Base-by-base conservation (phyloP, 441 rosid genomes). In the Arabidopsis hybrid region DNA sequence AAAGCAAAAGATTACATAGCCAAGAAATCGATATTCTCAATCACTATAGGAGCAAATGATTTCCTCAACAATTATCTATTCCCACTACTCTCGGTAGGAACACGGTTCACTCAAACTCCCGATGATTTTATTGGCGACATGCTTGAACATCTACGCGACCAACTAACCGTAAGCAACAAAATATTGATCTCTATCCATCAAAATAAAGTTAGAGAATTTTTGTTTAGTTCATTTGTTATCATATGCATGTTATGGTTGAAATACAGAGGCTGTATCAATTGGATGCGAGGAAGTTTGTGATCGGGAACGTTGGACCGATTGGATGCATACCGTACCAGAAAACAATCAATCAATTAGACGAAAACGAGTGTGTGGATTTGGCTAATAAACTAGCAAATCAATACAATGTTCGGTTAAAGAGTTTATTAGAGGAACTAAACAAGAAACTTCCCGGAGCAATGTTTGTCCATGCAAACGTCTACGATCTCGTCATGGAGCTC, bases 281-380 rank as follows among this genome's bases (percentile, higher is more conserved):
- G 74, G 99, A 86, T 79, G 99, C 94, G 2, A 67, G 99, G 65
- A 94, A 94, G 70, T 89, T 94, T 76, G 91, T 89, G 50, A 61
- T 92, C 0, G 93, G 91, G 0, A 88, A 90, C 39, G 97, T 94
- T 2, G 97, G 99, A 18, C 99, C 97, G 0, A 81, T 92, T 1
- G 97, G 99, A 2, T 92, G 97, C 85, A 90, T 92, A 64, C 97
- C 99, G 0, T 89, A 92, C 63, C 95, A 94, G 75, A 94, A 88
- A 77, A 73, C 78, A 2, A 72, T 78, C 1, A 72, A 78, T 52
- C 95, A 80, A 49, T 26, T 92, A 72, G 60, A 75, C 0, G 87
- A 86, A 40, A 75, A 83, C 31, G 83, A 94, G 66, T 92, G 97
- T 17, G 97, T 92, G 16, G 95, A 83, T 2, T 83, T 90, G 79